phyloP scores from a whole-genome alignment of 257 asterid genomes.

The Lycium barbarum region DNA sequence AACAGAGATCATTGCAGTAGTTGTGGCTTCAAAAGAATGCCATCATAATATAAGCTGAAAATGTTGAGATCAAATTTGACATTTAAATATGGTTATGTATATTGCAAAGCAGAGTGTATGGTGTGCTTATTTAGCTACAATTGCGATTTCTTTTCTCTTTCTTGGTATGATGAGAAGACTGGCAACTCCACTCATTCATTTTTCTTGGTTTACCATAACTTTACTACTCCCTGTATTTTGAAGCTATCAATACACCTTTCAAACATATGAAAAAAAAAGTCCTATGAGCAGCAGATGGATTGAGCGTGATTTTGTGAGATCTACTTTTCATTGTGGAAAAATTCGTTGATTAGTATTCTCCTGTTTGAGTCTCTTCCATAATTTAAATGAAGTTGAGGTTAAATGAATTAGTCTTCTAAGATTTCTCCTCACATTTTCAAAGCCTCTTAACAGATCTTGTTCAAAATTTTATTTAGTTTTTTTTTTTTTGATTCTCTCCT shows the following conservation, averaged over 20 bases:
- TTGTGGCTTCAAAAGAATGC: conserved; percentile 21
- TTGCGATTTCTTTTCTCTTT: neutral
- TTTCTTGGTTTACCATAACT: neutral
- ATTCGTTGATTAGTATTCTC: neutral
- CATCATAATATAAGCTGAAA: conserved; percentile 7
- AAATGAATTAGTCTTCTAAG: neutral
- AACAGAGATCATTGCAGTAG: neutral
- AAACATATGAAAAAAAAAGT: neutral
- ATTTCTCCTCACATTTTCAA: neutral
- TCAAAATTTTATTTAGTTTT: neutral
- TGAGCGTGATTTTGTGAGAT: neutral
- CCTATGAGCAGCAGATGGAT: neutral
- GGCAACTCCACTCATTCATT: neutral
- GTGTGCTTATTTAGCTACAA: neutral
- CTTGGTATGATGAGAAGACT: neutral
- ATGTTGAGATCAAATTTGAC: neutral
- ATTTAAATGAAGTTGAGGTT: neutral
- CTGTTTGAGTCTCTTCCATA: neutral
- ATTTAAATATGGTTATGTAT: neutral
- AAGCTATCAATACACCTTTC: conserved; percentile 1
- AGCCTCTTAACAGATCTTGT: neutral
- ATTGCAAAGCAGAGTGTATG: neutral
- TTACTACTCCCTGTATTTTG: conserved; percentile 8
- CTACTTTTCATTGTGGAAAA: neutral
- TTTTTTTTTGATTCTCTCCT: neutral